Conservation (phyloP, 306 rosid species). For the Ormosia semicastrata region DNA sequence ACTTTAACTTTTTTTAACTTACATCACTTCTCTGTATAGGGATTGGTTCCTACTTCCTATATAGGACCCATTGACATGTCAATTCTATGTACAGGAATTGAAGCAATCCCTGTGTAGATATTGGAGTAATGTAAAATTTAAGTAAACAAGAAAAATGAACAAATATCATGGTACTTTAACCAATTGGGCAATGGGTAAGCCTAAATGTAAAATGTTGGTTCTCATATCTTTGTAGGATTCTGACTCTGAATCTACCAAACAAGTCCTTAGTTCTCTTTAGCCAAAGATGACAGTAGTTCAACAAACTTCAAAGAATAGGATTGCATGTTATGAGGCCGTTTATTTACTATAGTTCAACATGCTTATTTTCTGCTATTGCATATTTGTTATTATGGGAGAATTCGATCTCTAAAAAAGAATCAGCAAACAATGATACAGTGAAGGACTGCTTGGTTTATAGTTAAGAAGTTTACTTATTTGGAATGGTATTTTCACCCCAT, state of each 20-base stretch:
- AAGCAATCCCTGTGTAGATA: neutral
- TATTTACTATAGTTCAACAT: neutral
- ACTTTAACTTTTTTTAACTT: neutral
- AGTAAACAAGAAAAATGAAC: neutral
- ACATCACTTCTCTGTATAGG: neutral
- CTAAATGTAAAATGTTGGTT: neutral
- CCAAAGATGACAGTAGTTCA: neutral
- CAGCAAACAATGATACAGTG: neutral
- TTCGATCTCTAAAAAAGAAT: neutral
- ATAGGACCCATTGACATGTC: neutral
- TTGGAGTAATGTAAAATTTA: neutral
- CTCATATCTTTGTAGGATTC: neutral
- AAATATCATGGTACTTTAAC: neutral
- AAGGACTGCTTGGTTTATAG: neutral
- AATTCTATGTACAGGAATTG: neutral
- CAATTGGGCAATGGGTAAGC: neutral
- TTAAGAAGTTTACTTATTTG: neutral
- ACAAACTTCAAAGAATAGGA: neutral
- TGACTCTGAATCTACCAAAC: neutral
- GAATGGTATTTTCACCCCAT: neutral
- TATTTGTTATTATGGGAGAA: neutral
- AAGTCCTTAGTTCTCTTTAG: neutral
- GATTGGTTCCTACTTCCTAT: neutral
- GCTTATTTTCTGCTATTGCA: neutral
- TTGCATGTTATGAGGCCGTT: too few relatives aligned